Evolutionary conservation across 257 asterid genomes (phyloP), one percentile per base, ranked within the genome.

Genomic region (Forsythia viridissima): DNA sequence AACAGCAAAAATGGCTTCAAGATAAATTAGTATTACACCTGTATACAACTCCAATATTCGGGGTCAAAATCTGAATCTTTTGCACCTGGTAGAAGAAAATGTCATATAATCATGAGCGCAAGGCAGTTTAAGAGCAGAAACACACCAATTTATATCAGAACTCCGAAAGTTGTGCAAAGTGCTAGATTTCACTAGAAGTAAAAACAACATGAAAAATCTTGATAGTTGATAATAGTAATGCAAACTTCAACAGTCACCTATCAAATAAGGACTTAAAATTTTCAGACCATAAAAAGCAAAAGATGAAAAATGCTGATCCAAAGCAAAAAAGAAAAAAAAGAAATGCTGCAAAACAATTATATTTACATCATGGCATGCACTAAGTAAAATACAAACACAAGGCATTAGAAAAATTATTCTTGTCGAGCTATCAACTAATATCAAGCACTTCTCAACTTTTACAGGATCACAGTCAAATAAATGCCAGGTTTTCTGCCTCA

Each of bases 1-100:
- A 15, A 24, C 7, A 4, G 34, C 38, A 51, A 24, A 41, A 72
- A 55, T 55, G 4, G 39, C 48, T 37, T 34, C 40, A 61, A 34
- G 8, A 36, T 5, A 71, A 40, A 63, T 61, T 74, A 20, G 67
- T 59, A 59, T 8, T 20, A 20, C 24, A 96, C 99, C 99, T 96
- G 93, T 96, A 96, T 41, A 93, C 98, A 80, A 96, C 98, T 83
- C 99, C 99, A 79, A 96, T 91, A 79, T 93, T 96, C 43, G 98
- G 93, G 24, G 98, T 96, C 95, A 96, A 85, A 80, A 75, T 83
- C 90, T 96, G 99, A 83, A 96, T 93, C 94, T 96, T 96, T 80
- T 96, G 97, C 84, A 96, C 94, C 99, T 96, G 94, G 81, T 82
- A 80, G 40, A 20, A 59, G 65, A 34, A 75, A 44, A 39, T 30